Conservation (phyloP, 2,329 filamentous ascomycete genomes). For the Neofusicoccum ribis region DNA sequence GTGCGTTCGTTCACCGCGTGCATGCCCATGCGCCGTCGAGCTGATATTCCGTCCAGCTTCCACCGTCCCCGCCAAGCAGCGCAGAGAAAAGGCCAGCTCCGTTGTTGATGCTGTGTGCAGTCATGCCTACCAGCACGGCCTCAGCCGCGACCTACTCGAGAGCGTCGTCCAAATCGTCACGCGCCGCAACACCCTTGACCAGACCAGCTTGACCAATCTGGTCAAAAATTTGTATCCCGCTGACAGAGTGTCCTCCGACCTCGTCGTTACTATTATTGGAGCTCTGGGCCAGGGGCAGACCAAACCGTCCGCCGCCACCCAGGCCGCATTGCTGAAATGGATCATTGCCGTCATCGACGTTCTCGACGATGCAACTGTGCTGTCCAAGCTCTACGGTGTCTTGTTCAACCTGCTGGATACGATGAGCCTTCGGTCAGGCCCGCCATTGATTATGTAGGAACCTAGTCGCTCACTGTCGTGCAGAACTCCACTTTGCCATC, state of each 20-base stretch:
- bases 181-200: constrained; percentile 69
- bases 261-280: constrained; percentile 67
- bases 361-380: constrained; percentile 61
- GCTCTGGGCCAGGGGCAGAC: constrained; percentile 74
- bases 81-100: constrained; percentile 62
- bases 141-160: constrained; percentile 61
- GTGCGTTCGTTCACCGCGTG: constrained; percentile 28
- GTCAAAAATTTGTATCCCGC: constrained; percentile 75
- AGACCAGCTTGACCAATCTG: constrained; percentile 68
- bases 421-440: constrained; percentile 64
- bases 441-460: neutral
- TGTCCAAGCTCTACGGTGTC: constrained; percentile 72
- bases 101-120: constrained; percentile 64
- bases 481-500: constrained; percentile 63
- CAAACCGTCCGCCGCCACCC: constrained; percentile 71
- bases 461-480: constrained; percentile 28
- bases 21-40: constrained; percentile 19
- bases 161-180: constrained; percentile 68
- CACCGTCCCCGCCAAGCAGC: constrained; percentile 61
- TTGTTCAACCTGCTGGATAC: constrained; percentile 83
- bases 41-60: constrained; percentile 37
- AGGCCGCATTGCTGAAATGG: constrained; percentile 74
- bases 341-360: constrained; percentile 73
- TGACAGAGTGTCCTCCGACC: constrained; percentile 59
- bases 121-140: constrained; percentile 66